Evolutionary conservation across 2,329 filamentous ascomycete species (phyloP), one percentile per base, ranked within the genome.

Genomic region (Alternaria tenuissima): DNA sequence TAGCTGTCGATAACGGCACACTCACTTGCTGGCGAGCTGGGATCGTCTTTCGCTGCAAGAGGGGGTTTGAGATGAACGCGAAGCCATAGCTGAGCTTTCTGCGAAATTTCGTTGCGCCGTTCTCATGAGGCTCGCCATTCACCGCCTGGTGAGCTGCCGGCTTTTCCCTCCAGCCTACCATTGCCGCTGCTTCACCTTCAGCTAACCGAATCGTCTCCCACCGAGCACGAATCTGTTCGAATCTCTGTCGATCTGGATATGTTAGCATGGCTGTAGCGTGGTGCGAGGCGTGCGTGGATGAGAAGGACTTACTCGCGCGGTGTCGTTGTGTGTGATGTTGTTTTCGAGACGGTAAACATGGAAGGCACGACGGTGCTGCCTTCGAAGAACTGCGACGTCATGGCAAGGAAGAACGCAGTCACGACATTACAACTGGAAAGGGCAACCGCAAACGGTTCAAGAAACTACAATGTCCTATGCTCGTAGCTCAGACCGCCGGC

Each of bases 51-150:
- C 70, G 72, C 55, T 76, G 74, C n/a, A 65, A 65, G 38, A 76
- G 68, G 24, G 73, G 70, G 34, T 70, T 70, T 20, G 74, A 74
- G 52, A 77, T 72, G 59, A 75, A 67, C 22, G 73, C 72, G 52
- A 77, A 59, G 22, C 75, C 71, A 60, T 77, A 59, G 48, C 71
- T 77, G 52, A 78, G 68, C 60, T 73, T 78, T 20, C 72, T 68
- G 7, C 75, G 71, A 52, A 78, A 75, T 26, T 67, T 75, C 62
- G 70, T 70, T 28, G 61, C 53, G 48, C 59, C 56, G 28, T 62
- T 65, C 16, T 51, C 57, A 1, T 63, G 56, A 7, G 38, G 7
- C 9, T 68, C 66, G 36, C 49, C 51, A 42, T 47, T 43, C 30
- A 52, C 39, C 38, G 57, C 44, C 51, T 66, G 65, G 44, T 67